Base-by-base conservation (phyloP, 495 filamentous ascomycete species). In the Niebla homalea region DNA sequence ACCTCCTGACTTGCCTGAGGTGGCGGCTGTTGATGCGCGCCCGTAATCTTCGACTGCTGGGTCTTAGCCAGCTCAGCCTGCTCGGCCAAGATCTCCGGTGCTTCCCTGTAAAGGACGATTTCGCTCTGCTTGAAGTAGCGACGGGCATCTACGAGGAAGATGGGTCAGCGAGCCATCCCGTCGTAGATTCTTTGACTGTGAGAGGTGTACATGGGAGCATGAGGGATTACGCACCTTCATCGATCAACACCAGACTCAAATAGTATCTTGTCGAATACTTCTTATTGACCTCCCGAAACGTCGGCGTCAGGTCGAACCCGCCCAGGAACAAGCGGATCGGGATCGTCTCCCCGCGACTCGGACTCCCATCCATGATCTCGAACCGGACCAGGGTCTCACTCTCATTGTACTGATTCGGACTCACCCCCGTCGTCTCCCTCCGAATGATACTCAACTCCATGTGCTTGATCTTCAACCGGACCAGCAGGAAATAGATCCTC, bases 401-500 rank as follows among this genome's bases (percentile, higher is more conserved):
- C 73, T 99, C 92, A 65, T 99, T 97, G 65, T 99, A 99, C 64
- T 99, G 93, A 67, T 99, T 99, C n/a, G 92, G 92, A n/a, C 92
- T 85, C 3, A 86, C 88, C 16, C 92, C 92, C 6, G 92, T 97
- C 5, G 92, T 97, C 69, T 99, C 92, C 54, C 92, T 75, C 57
- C 92, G 80, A 62, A 99, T 99, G 58, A 99, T 99, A 52, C 86
- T 92, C 43, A 99, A 69, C 71, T 99, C 92, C 92, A 99, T 99
- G 67, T 99, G 93, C 71, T 96, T 95, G 67, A 99, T 99, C 79
- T 99, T 99, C 63, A 99, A 75, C 62, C 92, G 81, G 54, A 99
- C 92, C 22, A 99, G 76, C 56, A 99, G 71, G 71, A 99, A 99
- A 73, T 97, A 99, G 74, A 99, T 99, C 54, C 92, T 80, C 46